Base-by-base conservation (phyloP, 805 yeast species). In the Hemisphaericaspora nanyangensis region DNA sequence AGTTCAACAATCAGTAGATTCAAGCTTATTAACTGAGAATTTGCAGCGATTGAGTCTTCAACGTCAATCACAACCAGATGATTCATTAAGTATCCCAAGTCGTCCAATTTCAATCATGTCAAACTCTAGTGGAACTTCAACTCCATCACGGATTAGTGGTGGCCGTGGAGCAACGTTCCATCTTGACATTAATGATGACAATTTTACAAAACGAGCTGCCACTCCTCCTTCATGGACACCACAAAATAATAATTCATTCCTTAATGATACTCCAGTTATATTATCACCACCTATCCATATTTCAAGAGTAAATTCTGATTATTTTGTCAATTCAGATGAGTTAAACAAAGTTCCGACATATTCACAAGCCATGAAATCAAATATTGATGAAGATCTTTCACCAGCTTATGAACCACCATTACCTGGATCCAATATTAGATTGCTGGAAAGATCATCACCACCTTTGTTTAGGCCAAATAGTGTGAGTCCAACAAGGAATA, bases 331-430 rank as follows among this genome's bases (percentile, higher is more conserved):
- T 27, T 27, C 25, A 12, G 41, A 44, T 24, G 44, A 47, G 10
- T 38, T 87, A 46, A 79, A 84, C 16, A 66, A 78, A 35, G 96
- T 91, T 6, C 98, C 98, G 0, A 80, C 95, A 0, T 91, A 91
- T 60, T 74, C 73, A 6, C 81, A 85, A 24, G 97, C 98, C 0
- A 61, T 89, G 58, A 76, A 75, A 50, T 60, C 76, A 2, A 80
- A 72, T 33, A 57, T 55, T 8, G 46, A 45, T 6, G 74, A 67
- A 16, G 78, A 75, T 37, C 61, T 82, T 18, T 81, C 96, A 2
- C 97, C 97, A 0, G 74, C 76, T 2, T 89, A 88, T 57, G 71
- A 66, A 45, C 80, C 79, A 6, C 76, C 77, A 3, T 49, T 61
- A 12, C 69, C 68, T 3, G 71, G 70, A 2, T 68, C 77, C 2